phyloP scores from a whole-genome alignment of 257 asterid genomes.

The Solanum rostratum region DNA sequence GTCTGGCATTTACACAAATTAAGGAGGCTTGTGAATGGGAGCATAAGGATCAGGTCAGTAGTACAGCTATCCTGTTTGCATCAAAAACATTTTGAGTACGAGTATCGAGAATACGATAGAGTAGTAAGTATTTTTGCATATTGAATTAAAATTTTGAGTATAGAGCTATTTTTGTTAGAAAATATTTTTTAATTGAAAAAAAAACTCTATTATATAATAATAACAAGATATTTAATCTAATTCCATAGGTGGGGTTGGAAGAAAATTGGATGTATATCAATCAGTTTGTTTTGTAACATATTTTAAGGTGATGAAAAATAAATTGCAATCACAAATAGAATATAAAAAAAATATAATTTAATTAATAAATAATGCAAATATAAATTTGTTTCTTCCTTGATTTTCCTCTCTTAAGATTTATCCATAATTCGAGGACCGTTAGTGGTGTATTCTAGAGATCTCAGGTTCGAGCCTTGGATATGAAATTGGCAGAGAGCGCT shows the following conservation, averaged over 20 bases:
- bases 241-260: rapidly evolving
- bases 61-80: neutral
- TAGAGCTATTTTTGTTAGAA: neutral
- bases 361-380: too few relatives aligned
- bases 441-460: too few relatives aligned
- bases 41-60: neutral
- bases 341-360: too few relatives aligned
- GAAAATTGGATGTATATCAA: rapidly evolving
- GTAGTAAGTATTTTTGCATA: rapidly evolving
- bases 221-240: neutral
- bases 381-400: too few relatives aligned
- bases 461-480: too few relatives aligned
- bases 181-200: neutral
- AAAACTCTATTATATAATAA: neutral
- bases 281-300: too few relatives aligned
- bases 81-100: neutral
- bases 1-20: neutral
- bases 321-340: too few relatives aligned
- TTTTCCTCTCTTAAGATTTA: too few relatives aligned
- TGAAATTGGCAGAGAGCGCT: too few relatives aligned
- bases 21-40: neutral
- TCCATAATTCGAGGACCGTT: too few relatives aligned
- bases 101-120: too few relatives aligned
- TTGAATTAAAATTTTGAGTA: neutral
- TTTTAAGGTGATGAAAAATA: too few relatives aligned